Conservation (phyloP, 2,329 filamentous ascomycete genomes). For the Cytospora piceae region DNA sequence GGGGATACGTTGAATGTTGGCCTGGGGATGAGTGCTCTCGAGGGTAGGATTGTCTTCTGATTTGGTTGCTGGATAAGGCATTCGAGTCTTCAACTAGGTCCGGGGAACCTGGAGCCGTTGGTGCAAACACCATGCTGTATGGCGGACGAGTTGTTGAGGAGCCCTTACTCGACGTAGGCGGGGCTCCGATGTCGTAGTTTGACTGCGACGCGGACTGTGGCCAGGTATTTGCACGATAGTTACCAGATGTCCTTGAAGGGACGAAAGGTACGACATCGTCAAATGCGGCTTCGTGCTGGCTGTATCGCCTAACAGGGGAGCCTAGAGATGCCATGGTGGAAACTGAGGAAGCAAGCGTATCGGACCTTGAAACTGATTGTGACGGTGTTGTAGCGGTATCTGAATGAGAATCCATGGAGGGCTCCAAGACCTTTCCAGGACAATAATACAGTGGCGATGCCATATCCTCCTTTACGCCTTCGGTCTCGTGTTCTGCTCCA, state of each 20-base stretch:
- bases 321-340: neutral
- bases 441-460: neutral
- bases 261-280: neutral
- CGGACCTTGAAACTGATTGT: neutral
- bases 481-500: neutral
- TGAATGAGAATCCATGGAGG: neutral
- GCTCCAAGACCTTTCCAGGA: constrained; percentile 9
- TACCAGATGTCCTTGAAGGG: neutral
- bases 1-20: neutral
- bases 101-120: neutral
- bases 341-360: neutral
- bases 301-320: neutral
- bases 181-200: neutral
- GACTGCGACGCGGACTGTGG: neutral
- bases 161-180: neutral
- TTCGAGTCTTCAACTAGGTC: neutral
- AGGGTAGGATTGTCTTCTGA: neutral
- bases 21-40: neutral
- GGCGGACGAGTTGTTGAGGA: neutral
- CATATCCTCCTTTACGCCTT: neutral
- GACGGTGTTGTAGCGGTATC: neutral
- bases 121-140: fast-evolving
- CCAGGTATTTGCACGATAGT: neutral
- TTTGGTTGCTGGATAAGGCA: neutral
- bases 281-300: neutral